A percentile compares a stretch with the other conserved stretches of the same genome.
Evolutionary conservation across 352 stramenopile genomes (phyloP).

Genomic region (Pythium plurisporium): DNA sequence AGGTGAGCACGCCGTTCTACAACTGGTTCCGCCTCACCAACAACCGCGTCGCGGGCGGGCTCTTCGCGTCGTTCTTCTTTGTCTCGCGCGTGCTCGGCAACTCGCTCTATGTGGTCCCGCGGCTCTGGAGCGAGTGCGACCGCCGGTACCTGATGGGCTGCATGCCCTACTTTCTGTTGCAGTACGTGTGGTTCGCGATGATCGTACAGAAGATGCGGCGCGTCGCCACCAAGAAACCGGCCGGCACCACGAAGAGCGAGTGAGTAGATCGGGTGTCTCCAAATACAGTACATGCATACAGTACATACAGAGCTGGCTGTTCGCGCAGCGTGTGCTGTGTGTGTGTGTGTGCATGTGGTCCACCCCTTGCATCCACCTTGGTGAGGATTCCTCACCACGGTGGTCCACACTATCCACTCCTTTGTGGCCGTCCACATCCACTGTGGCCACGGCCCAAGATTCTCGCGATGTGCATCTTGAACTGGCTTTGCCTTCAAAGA

Average conservation of each 20-base stretch:
- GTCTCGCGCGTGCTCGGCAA: slow-evolving; percentile 68
- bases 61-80: slow-evolving; percentile 67
- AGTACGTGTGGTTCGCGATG: slow-evolving; percentile 77
- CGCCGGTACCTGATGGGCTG: slow-evolving; percentile 47
- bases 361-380: too few relatives aligned
- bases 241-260: neutral
- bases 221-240: neutral
- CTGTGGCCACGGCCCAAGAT: too few relatives aligned
- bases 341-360: too few relatives aligned
- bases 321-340: slow-evolving; percentile 4
- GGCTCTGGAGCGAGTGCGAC: slow-evolving; percentile 38
- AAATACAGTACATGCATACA: neutral
- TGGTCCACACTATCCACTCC: neutral
- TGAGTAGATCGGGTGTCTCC: too few relatives aligned
- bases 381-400: too few relatives aligned
- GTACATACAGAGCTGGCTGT: neutral
- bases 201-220: slow-evolving; percentile 52
- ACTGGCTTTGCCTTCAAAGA: too few relatives aligned
- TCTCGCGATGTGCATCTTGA: too few relatives aligned
- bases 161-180: slow-evolving; percentile 62
- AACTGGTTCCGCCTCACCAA: slow-evolving; percentile 76
- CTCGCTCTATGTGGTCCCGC: slow-evolving; percentile 56
- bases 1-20: slow-evolving; percentile 78
- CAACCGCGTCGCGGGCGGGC: slow-evolving; percentile 40
- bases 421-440: too few relatives aligned